Evolutionary conservation across 768 basidiomycete genomes (phyloP).

Genomic region (Pulveroboletus sp.): DNA sequence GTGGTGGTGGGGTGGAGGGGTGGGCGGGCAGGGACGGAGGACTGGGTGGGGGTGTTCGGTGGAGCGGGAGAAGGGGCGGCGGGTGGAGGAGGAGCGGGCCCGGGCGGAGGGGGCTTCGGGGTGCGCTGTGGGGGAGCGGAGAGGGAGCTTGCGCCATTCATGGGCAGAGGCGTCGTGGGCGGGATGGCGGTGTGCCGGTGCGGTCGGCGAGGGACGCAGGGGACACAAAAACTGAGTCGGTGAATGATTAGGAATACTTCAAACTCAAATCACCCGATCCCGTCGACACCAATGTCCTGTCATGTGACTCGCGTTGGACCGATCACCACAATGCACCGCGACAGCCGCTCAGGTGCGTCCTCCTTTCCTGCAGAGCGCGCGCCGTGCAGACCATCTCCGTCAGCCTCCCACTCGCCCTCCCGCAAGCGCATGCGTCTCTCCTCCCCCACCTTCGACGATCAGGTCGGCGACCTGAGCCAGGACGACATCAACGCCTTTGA

Average conservation of each 20-base stretch:
- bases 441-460: slow-evolving; percentile 61
- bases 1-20: too few relatives aligned
- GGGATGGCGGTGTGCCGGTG: slow-evolving; percentile 15
- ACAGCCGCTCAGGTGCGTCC: neutral
- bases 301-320: slow-evolving; percentile 19
- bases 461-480: slow-evolving; percentile 47
- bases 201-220: slow-evolving; percentile 30
- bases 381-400: neutral
- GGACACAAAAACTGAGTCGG: slow-evolving; percentile 23
- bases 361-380: neutral
- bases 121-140: slow-evolving; percentile 27
- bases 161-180: slow-evolving; percentile 25
- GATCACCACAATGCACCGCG: neutral
- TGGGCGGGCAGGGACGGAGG: too few relatives aligned
- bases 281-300: neutral
- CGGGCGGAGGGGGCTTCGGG: slow-evolving; percentile 51
- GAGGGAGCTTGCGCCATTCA: slow-evolving; percentile 46
- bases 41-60: slow-evolving; percentile 36
- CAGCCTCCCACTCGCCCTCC: slow-evolving; percentile 31
- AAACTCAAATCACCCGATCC: neutral
- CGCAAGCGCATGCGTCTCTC: slow-evolving; percentile 61
- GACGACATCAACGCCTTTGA: slow-evolving; percentile 56
- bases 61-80: slow-evolving; percentile 33
- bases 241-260: slow-evolving; percentile 15
- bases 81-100: slow-evolving; percentile 57